Base-by-base conservation (phyloP, 768 basidiomycete genomes). In the Astraeus odoratus region DNA sequence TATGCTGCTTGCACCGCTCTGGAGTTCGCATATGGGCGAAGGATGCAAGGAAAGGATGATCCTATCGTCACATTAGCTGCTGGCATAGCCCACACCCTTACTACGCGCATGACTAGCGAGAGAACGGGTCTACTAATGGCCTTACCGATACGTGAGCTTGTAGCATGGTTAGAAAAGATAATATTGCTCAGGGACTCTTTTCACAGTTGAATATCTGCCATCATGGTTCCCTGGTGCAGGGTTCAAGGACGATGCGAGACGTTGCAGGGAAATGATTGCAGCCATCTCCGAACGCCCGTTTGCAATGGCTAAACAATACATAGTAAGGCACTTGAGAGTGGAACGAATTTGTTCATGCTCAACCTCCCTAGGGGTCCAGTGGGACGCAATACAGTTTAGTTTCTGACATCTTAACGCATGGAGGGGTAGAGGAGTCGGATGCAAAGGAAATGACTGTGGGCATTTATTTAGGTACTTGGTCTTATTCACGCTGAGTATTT, bases 181-280 rank as follows among this genome's bases (percentile, higher is more conserved):
- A 9, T 13, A 8, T 15, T 31, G 22, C 8, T n/a, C 36, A 34
- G 37, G 13, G 8, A 20, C 8, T 24, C 25, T 34, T 29, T 35
- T 15, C 2, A 8, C 39, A 53, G 46, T 53, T 30, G n/a, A 30
- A 44, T 24, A 44, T 37, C 39, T 53, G 23, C 51, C 49, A 2
- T 44, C 44, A 6, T 53, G 51, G 51, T 41, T 53, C 18, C 49
- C 49, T 13, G 51, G 51, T 13, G 30, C 43, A 15, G 39, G 51
- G 23, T 50, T 53, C 42, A 50, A 42, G 34, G 9, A 12, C 8
- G 20, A 7, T 18, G 49, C 46, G 8, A 13, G 26, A 5, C 29
- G 12, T 19, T 50, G 49, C 27, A 43, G 23, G 20, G 15, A 39
- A 12, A 8, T 34, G 16, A n/a, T 38, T n/a, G 10, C 31, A 8